These are phyloP conservation scores for Rhynchosporium agropyri DNA, from an alignment of 2,329 filamentous ascomycete species.

Conservation along the genomic window DNA sequence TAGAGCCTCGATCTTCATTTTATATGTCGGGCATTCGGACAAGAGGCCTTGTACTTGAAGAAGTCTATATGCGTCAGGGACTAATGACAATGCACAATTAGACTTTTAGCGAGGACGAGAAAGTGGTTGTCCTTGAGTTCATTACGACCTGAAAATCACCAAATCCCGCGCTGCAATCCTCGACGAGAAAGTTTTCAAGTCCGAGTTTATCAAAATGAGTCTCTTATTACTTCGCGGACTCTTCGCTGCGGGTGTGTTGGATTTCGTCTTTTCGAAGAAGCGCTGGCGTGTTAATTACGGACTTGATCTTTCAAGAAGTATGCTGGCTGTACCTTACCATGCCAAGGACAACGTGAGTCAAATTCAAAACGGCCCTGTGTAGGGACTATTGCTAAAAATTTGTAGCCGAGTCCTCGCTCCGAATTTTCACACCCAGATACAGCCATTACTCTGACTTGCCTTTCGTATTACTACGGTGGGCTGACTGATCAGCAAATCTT, in stretches of 20 bases:
- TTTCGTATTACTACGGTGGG: constrained; percentile 60
- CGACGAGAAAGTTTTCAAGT: constrained; percentile 34
- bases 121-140: constrained; percentile 47
- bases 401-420: constrained; percentile 52
- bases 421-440: constrained; percentile 67
- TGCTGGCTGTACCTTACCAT: constrained; percentile 59
- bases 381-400: constrained; percentile 8
- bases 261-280: constrained; percentile 57
- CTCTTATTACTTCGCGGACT: constrained; percentile 58
- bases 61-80: background rate
- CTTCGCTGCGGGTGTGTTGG: constrained; percentile 56
- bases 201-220: constrained; percentile 39
- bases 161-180: constrained; percentile 17
- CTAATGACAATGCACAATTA: background rate
- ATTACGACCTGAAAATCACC: constrained; percentile 44
- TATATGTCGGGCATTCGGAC: too few species aligned
- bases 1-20: background rate
- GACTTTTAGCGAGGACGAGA: constrained; percentile 21
- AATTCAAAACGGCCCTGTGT: background rate
- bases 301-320: constrained; percentile 49
- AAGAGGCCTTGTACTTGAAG: background rate
- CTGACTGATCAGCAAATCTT: constrained; percentile 55
- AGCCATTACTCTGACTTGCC: constrained; percentile 56
- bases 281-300: constrained; percentile 70
- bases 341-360: constrained; percentile 54